Evolutionary conservation across 2,329 filamentous ascomycete genomes (phyloP).

Genomic region (Beauveria medogensis): DNA sequence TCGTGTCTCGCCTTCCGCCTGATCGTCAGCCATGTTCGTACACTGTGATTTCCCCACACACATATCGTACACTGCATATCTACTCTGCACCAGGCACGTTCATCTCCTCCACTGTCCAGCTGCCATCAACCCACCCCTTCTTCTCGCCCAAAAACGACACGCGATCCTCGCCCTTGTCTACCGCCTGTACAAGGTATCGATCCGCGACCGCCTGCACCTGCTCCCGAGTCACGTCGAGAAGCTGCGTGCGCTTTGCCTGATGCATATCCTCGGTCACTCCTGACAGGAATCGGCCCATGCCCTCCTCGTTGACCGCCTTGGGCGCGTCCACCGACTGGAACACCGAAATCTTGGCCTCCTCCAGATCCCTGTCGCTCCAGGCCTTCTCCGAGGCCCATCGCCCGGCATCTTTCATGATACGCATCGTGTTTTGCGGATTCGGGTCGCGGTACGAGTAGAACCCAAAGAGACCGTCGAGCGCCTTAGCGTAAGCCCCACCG

Average conservation of each 20-base stretch:
- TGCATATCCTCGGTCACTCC: constrained; percentile 86
- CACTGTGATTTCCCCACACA: background rate
- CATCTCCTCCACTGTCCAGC: constrained; percentile 72
- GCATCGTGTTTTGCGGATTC: constrained; percentile 81
- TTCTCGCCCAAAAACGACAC: constrained; percentile 75
- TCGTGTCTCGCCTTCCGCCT: background rate
- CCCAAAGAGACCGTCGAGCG: constrained; percentile 77
- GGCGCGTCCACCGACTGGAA: constrained; percentile 92
- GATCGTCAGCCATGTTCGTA: background rate
- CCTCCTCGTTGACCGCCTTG: constrained; percentile 76
- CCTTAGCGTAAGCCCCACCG: constrained; percentile 75
- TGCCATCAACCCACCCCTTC: constrained; percentile 65
- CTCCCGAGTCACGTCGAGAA: constrained; percentile 76
- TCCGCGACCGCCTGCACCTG: constrained; percentile 78
- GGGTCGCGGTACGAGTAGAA: constrained; percentile 97
- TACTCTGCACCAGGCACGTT: constrained; percentile 45
- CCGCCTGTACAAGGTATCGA: constrained; percentile 64
- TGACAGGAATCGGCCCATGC: constrained; percentile 75
- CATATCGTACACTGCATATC: background rate
- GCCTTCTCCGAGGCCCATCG: constrained; percentile 72
- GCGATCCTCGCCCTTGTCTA: constrained; percentile 52
- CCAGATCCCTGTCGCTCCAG: constrained; percentile 79
- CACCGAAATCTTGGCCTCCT: constrained; percentile 91
- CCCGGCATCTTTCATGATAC: constrained; percentile 76
- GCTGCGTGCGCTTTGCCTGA: constrained; percentile 70